These are phyloP conservation scores for Quercus berberidifolia DNA, from an alignment of 306 rosid genomes.

Conservation along the genomic window DNA sequence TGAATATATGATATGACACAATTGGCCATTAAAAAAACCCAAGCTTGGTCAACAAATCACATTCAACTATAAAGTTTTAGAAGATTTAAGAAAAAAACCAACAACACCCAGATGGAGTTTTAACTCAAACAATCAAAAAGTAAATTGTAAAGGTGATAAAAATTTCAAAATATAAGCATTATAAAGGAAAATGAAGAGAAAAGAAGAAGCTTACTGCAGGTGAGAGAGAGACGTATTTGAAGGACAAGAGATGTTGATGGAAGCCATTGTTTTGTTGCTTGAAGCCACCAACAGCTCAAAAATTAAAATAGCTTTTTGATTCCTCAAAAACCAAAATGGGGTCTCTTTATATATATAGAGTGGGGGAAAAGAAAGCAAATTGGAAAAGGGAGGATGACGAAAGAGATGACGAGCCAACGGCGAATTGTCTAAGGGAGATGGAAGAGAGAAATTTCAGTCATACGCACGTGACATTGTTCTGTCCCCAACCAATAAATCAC, in stretches of 20 bases:
- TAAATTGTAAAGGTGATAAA: not conserved
- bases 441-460: not conserved
- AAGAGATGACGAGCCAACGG: slow-evolving; percentile 23
- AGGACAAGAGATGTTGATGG: slow-evolving; percentile 52
- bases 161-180: not conserved
- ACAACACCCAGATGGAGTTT: slow-evolving; percentile 21
- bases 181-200: not conserved
- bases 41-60: not conserved
- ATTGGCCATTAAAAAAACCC: not conserved
- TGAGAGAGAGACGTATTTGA: slow-evolving; percentile 48
- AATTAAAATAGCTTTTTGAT: not conserved
- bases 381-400: not conserved
- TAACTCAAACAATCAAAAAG: not conserved
- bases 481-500: not conserved
- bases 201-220: slow-evolving; percentile 32
- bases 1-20: not conserved
- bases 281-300: not conserved
- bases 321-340: slow-evolving; percentile 5
- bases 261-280: slow-evolving; percentile 40
- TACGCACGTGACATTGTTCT: not conserved
- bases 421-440: not conserved
- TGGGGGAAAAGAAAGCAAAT: not conserved
- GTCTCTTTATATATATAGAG: not conserved
- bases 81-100: not conserved
- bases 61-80: not conserved